Percentiles rank a stretch among this genome's conserved stretches.
These are phyloP conservation scores for Loxodes magnus DNA, from an alignment of 73 alveolate genomes.

Conservation along the genomic window DNA sequence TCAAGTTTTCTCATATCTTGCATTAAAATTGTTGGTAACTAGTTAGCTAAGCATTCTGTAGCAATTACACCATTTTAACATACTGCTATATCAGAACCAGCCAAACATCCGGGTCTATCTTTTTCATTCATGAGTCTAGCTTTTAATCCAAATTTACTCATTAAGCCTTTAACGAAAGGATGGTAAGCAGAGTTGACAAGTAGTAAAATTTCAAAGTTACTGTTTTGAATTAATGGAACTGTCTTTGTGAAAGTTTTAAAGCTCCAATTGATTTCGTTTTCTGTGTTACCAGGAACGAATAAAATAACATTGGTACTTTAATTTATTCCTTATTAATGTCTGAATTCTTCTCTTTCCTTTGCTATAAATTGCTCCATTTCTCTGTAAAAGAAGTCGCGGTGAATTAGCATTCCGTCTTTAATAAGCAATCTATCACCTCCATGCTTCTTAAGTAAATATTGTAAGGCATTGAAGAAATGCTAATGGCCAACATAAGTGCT, in stretches of 20 bases:
- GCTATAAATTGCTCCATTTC: constrained; percentile 9
- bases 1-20: constrained; percentile 9
- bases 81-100: constrained; percentile 8
- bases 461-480: constrained; percentile 1
- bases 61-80: constrained; percentile 7
- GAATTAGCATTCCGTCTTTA: background rate
- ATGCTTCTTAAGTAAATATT: constrained; percentile 1
- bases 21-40: constrained; percentile 8
- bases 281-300: constrained; percentile 6
- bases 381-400: constrained; percentile 5
- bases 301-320: constrained; percentile 4
- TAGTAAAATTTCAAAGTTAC: background rate
- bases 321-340: constrained; percentile 2
- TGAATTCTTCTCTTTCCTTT: constrained; percentile 6
- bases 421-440: constrained; percentile 15
- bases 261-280: background rate
- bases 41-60: constrained; percentile 1
- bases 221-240: background rate
- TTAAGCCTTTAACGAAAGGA: background rate
- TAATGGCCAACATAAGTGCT: constrained; percentile 10
- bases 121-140: background rate
- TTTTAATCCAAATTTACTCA: background rate
- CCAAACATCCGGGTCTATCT: background rate
- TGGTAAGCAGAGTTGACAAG: background rate
- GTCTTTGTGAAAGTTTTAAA: constrained; percentile 1